Conservation (phyloP, 192 early-diverging fungal genomes). For the Paraglomus occultum region DNA sequence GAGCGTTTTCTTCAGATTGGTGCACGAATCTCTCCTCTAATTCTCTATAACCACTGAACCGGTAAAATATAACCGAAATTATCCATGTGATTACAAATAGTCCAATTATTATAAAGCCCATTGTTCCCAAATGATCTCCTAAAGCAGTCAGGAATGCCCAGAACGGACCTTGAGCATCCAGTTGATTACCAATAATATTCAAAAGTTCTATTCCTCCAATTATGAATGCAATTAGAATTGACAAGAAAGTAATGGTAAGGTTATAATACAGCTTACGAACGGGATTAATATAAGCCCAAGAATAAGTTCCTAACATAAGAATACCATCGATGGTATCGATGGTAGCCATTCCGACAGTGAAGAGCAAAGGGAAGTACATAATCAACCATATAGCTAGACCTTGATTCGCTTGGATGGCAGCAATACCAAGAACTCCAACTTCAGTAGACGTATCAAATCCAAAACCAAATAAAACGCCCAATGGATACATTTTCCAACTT, state of each 20-base stretch:
- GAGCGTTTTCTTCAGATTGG: neutral
- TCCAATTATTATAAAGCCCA: slow-evolving; percentile 50
- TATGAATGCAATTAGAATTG: slow-evolving; percentile 57
- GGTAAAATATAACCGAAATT: slow-evolving; percentile 40
- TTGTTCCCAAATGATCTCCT: slow-evolving; percentile 48
- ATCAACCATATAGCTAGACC: slow-evolving; percentile 52
- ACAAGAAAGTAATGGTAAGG: slow-evolving; percentile 58
- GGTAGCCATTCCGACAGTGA: slow-evolving; percentile 66
- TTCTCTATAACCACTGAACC: slow-evolving; percentile 38
- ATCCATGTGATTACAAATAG: slow-evolving; percentile 45
- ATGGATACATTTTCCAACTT: slow-evolving; percentile 67
- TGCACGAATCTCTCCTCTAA: slow-evolving; percentile 33
- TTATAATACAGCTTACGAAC: slow-evolving; percentile 68
- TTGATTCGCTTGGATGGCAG: slow-evolving; percentile 47
- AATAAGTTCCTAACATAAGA: slow-evolving; percentile 61
- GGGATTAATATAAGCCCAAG: slow-evolving; percentile 62
- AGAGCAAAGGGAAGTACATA: slow-evolving; percentile 60
- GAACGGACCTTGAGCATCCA: slow-evolving; percentile 39
- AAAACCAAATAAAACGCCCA: slow-evolving; percentile 63
- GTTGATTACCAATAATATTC: slow-evolving; percentile 44
- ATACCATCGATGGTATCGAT: slow-evolving; percentile 71
- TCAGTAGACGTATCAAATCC: slow-evolving; percentile 76
- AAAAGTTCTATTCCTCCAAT: slow-evolving; percentile 58
- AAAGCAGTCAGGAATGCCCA: slow-evolving; percentile 45
- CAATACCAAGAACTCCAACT: slow-evolving; percentile 57